phyloP scores from a whole-genome alignment of 2,329 filamentous ascomycete genomes.

The Aspergillus piperis region DNA sequence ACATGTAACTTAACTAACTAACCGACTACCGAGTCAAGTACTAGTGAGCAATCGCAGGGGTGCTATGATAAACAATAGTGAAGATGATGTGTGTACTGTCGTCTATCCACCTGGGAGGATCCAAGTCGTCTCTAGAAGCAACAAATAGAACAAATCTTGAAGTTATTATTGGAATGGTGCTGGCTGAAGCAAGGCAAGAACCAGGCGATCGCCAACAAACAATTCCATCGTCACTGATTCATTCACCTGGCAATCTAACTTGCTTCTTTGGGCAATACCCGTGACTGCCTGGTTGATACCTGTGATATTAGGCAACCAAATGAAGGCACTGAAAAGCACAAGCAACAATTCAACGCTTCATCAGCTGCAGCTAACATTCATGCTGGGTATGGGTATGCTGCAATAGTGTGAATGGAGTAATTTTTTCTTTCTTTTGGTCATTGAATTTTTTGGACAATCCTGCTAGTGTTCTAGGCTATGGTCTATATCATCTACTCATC shows the following conservation, averaged over 20 bases:
- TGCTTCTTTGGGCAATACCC: background rate
- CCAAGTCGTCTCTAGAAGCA: no score
- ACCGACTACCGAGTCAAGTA: background rate
- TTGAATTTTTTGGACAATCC: background rate
- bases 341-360: no score
- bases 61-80: background rate
- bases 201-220: background rate
- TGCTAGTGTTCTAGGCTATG: background rate
- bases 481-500: constrained; percentile 7
- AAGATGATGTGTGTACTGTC: no score
- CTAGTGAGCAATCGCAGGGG: background rate
- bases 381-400: no score
- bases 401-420: background rate
- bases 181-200: background rate
- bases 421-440: background rate
- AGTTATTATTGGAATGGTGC: no score
- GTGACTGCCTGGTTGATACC: background rate
- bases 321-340: background rate
- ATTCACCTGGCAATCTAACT: background rate
- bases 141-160: no score
- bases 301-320: background rate
- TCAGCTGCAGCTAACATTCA: no score
- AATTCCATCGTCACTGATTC: no score
- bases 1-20: background rate
- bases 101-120: no score